phyloP scores from a whole-genome alignment of 768 basidiomycete genomes.

The Zangia roseola region DNA sequence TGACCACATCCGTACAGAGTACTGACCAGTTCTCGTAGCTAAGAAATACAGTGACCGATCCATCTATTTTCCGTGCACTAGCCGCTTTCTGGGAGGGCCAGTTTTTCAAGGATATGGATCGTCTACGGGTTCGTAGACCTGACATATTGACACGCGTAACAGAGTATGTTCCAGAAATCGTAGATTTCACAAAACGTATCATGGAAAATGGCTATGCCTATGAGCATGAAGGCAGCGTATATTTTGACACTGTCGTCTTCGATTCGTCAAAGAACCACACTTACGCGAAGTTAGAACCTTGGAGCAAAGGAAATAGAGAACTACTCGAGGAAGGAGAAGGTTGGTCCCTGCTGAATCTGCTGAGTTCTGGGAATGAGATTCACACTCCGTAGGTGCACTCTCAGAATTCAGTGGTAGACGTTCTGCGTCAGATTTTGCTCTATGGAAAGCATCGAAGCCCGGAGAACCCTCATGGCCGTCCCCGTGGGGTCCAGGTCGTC shows the following conservation, averaged over 20 bases:
- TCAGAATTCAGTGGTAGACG: constrained; percentile 61
- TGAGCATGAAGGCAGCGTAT: constrained; percentile 77
- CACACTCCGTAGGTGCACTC: constrained; percentile 48
- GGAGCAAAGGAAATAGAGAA: constrained; percentile 92
- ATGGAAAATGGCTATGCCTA: constrained; percentile 81
- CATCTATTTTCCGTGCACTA: constrained; percentile 75
- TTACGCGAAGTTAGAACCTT: constrained; percentile 94
- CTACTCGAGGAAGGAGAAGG: constrained; percentile 93
- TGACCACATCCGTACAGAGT: neutral
- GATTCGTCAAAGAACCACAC: constrained; percentile 73
- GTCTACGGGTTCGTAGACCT: constrained; percentile 83
- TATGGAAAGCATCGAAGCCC: constrained; percentile 96
- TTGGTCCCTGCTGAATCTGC: constrained; percentile 25
- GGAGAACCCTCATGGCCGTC: constrained; percentile 97
- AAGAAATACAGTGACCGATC: constrained; percentile 81
- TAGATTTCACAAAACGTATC: constrained; percentile 82
- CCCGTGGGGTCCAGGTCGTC: constrained; percentile 89
- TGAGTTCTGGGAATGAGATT: neutral
- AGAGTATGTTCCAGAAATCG: constrained; percentile 95
- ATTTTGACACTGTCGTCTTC: constrained; percentile 86
- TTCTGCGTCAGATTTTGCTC: constrained; percentile 89
- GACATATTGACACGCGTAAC: constrained; percentile 93
- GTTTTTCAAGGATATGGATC: constrained; percentile 91
- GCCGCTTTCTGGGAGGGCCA: constrained; percentile 86
- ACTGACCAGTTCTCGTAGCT: constrained; percentile 44